Conservation (phyloP, 352 stramenopile genomes). For the Phytophthora pistaciae region DNA sequence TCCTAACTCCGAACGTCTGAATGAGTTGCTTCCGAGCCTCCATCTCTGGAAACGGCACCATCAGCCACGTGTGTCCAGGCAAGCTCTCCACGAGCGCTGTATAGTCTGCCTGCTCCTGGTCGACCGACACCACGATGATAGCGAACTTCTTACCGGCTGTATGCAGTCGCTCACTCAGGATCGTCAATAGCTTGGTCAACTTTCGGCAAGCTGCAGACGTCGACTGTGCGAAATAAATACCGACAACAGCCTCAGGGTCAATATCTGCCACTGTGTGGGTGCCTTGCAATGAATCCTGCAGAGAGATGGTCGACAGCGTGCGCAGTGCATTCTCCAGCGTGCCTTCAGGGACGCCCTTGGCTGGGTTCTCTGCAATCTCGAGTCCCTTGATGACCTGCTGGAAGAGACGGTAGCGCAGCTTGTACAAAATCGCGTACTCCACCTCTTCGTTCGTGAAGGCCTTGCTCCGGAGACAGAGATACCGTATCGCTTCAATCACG, state of each 20-base stretch:
- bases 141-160: conserved; percentile 58
- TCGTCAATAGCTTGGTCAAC: conserved; percentile 61
- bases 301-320: conserved; percentile 63
- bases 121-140: conserved; percentile 82
- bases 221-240: conserved; percentile 77
- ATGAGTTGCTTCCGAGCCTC: conserved; percentile 77
- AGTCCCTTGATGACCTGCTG: conserved; percentile 63
- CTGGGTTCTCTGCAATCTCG: conserved; percentile 61
- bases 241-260: conserved; percentile 63
- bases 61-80: conserved; percentile 64
- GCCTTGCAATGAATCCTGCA: conserved; percentile 82
- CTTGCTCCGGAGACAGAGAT: conserved; percentile 64
- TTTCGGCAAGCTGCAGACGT: conserved; percentile 57
- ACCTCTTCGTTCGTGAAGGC: conserved; percentile 69
- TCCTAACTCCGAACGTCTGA: conserved; percentile 65
- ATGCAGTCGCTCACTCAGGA: conserved; percentile 57
- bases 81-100: conserved; percentile 61
- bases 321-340: conserved; percentile 68
- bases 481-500: conserved; percentile 79
- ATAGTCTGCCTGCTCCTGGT: conserved; percentile 72
- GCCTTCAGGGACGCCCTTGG: conserved; percentile 53
- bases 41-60: conserved; percentile 82
- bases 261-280: conserved; percentile 67
- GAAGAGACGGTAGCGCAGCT: conserved; percentile 76
- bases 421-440: conserved; percentile 76